These are phyloP conservation scores for Lodderomyces parapsilosis DNA, from an alignment of 1,139 yeast species.

Conservation along the genomic window DNA sequence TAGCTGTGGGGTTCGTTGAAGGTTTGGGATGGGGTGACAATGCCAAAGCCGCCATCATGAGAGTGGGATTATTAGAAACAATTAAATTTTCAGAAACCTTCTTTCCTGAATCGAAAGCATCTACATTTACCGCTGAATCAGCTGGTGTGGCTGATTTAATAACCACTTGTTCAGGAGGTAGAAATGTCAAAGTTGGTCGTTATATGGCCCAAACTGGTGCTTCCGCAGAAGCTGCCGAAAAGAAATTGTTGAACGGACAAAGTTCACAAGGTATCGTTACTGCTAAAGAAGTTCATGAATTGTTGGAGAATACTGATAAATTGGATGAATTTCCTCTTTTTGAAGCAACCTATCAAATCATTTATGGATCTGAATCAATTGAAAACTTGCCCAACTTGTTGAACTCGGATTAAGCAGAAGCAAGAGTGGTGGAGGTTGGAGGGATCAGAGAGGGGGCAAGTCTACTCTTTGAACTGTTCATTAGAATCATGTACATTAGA, in stretches of 20 bases:
- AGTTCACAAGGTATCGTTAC: constrained; percentile 52
- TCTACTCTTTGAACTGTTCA: no score
- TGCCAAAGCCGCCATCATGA: constrained; percentile 51
- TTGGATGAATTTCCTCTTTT: constrained; percentile 43
- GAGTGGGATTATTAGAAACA: constrained; percentile 46
- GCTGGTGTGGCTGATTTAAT: constrained; percentile 55
- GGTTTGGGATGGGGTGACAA: constrained; percentile 54
- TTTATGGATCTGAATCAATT: constrained; percentile 41
- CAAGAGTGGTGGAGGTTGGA: no score
- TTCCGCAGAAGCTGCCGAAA: constrained; percentile 43
- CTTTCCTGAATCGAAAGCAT: constrained; percentile 39
- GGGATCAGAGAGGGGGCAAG: no score
- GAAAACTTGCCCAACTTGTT: constrained; percentile 44
- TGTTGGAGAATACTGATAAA: constrained; percentile 34
- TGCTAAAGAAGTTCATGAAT: constrained; percentile 49
- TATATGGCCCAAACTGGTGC: constrained; percentile 49
- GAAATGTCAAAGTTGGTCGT: constrained; percentile 49
- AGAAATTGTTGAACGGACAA: constrained; percentile 47
- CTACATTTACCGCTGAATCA: constrained; percentile 45
- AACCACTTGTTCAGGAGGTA: constrained; percentile 50
- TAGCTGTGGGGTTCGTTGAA: constrained; percentile 50
- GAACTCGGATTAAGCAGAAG: constrained; percentile 7
- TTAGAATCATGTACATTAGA: background rate
- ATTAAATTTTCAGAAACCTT: constrained; percentile 41
- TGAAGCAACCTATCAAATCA: constrained; percentile 49